Conservation (phyloP, 169 alveolate species). For the Plasmodium adleri region DNA sequence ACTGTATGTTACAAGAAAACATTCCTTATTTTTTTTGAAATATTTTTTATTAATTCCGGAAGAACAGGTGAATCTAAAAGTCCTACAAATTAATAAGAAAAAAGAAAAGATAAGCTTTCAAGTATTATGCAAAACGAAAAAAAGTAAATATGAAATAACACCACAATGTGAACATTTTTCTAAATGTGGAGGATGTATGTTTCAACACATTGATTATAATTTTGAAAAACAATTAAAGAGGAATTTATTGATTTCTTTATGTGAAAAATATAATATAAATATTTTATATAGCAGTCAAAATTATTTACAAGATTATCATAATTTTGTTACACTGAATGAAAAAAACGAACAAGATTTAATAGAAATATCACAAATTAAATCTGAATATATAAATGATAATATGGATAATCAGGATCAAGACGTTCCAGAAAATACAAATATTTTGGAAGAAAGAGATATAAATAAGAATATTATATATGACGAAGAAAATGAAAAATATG, state of each 20-base stretch:
- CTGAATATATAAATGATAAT: constrained; percentile 18
- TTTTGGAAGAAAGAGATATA: neutral
- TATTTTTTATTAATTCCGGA: constrained; percentile 71
- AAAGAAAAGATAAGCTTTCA: constrained; percentile 59
- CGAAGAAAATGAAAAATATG: neutral
- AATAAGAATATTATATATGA: neutral
- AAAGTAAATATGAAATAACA: constrained; percentile 63
- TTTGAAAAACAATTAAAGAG: constrained; percentile 53
- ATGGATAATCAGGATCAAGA: constrained; percentile 9
- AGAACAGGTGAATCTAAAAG: constrained; percentile 71
- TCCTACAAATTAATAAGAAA: constrained; percentile 58
- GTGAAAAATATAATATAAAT: constrained; percentile 57
- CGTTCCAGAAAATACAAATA: neutral
- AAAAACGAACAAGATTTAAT: constrained; percentile 13
- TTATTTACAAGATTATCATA: constrained; percentile 51
- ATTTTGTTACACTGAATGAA: constrained; percentile 8
- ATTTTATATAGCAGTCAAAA: constrained; percentile 29
- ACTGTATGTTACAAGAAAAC: constrained; percentile 37
- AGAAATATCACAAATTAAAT: constrained; percentile 44
- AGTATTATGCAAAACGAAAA: constrained; percentile 62
- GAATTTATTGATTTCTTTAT: constrained; percentile 36
- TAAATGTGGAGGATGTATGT: constrained; percentile 73
- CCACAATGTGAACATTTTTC: constrained; percentile 69
- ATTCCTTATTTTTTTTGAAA: constrained; percentile 45
- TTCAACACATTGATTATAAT: constrained; percentile 60